These are phyloP conservation scores for Pyrenopolyporus hunteri DNA, from an alignment of 495 filamentous ascomycete genomes.

Conservation along the genomic window DNA sequence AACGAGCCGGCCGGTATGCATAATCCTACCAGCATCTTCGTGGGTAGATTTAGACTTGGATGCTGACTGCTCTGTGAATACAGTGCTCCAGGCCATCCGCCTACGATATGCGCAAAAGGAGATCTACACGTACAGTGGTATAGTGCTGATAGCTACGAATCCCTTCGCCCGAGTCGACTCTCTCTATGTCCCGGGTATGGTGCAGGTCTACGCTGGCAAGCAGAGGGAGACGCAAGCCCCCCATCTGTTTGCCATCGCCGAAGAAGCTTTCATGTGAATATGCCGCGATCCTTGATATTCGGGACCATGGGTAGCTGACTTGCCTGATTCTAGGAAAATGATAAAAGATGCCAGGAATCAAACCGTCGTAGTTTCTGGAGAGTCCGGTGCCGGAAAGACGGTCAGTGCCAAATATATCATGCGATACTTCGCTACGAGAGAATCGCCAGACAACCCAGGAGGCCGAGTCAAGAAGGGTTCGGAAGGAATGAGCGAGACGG, in stretches of 20 bases:
- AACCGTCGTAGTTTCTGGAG: constrained; percentile 97
- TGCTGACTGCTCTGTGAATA: constrained; percentile 24
- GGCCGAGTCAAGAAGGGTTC: constrained; percentile 76
- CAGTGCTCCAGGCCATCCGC: constrained; percentile 96
- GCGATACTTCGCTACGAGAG: constrained; percentile 98
- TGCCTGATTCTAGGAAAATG: constrained; percentile 76
- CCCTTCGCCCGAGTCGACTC: constrained; percentile 98
- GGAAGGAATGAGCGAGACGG: constrained; percentile 95
- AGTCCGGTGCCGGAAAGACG: constrained; percentile 98
- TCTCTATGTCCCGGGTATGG: constrained; percentile 98
- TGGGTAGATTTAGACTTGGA: constrained; percentile 45
- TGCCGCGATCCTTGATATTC: background rate
- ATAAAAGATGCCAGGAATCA: constrained; percentile 93
- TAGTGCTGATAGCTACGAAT: constrained; percentile 98
- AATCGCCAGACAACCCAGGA: constrained; percentile 87
- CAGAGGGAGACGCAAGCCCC: constrained; percentile 95
- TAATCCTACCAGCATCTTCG: background rate
- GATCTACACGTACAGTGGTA: constrained; percentile 99
- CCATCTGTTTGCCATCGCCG: constrained; percentile 97
- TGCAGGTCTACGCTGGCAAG: constrained; percentile 98
- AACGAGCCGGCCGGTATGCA: constrained; percentile 95
- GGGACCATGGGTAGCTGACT: constrained; percentile 23
- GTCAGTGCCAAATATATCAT: constrained; percentile 99
- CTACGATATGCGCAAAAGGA: constrained; percentile 98
- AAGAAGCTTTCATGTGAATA: constrained; percentile 95